Base-by-base conservation (phyloP, 495 filamentous ascomycete genomes). In the Hypoxylon crocopeplum region DNA sequence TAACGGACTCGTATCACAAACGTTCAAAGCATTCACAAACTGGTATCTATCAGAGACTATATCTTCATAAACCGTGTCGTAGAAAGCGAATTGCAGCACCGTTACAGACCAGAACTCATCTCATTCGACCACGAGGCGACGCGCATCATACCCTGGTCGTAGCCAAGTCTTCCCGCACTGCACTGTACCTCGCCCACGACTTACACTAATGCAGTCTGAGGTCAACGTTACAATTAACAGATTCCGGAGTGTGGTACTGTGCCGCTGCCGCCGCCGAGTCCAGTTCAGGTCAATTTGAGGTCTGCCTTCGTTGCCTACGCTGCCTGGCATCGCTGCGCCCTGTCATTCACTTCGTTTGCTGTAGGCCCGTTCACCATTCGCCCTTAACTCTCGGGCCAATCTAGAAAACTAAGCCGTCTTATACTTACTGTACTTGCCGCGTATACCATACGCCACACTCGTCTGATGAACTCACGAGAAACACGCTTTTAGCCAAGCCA, bases 181-280 rank as follows among this genome's bases (percentile, higher is more conserved):
- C 48, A 48, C 42, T 41, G 38, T 54, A 56, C 48, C 44, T 49
- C 55, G 33, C 42, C 48, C 49, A 49, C 41, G 54, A 45, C 48
- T 36, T 32, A 50, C 33, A 20, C 49, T 59, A 59, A 59, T 65
- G 62, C 56, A 65, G 50, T 47, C 56, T 65, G 62, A 63, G 62
- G 62, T 64, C 63, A 69, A 69, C 66, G 66, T 69, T 69, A 64
- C 66, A 69, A 45, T 62, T 27, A 53, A 49, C 32, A 55, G 47
- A 45, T 57, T 13, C 41, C 57, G 48, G 52, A 48, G 39, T 48
- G 47, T 56, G 33, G 33, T 30, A 39, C 32, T 50, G 44, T 56
- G 45, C 39, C 19, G 46, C 53, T 36, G 48, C 53, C 15, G 38
- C 49, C 46, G 54, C 55, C 51, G 33, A 30, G 38, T 45, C 39